Base-by-base conservation (phyloP, 202 grass and related monocot species). In the Carex sylvatica region DNA sequence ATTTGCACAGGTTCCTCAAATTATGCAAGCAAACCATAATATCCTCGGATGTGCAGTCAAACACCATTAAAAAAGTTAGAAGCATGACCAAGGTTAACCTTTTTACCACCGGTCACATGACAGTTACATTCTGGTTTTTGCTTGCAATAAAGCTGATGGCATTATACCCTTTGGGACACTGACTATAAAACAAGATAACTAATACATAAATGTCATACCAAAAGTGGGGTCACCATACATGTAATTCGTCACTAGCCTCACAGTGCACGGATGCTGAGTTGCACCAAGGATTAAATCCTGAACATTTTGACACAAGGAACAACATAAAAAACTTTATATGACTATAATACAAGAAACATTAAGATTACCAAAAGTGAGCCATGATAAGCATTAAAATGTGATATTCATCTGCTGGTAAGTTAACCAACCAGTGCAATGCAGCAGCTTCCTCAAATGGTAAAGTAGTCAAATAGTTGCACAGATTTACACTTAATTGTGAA, bases 151-250 rank as follows among this genome's bases (percentile, higher is more conserved):
- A 69, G 16, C 66, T 69, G 66, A 38, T 44, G 8, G 12, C 68
- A 23, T 20, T 33, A 60, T 61, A 74, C 11, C 44, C 71, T 53
- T 19, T 16, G 47, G 1, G 2, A 24, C 47, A 74, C 22, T 74
- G 13, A 52, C 11, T 16, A 30, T 52, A 23, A 53, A 74, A 22
- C 20, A 54, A 54, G 23, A 28, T 74, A 23, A 74, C 23, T 59
- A 36, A 38, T 36, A 18, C 74, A 38, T 38, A 59, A 36, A 59
- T 77, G 26, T 59, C 79, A 89, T 83, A 89, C 88, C 88, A 80
- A 84, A 86, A 89, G 82, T 84, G 58, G 36, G 73, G 78, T 89
- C 80, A 53, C 81, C 79, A 83, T 83, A 80, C 42, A 72, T 65
- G 61, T 82, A 42, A 28, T 86, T 84, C 2, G 66, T 82, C 62